Percentiles rank a stretch among this genome's conserved stretches.
phyloP scores from a whole-genome alignment of 495 filamentous ascomycete species.

The Echria macrotheca region DNA sequence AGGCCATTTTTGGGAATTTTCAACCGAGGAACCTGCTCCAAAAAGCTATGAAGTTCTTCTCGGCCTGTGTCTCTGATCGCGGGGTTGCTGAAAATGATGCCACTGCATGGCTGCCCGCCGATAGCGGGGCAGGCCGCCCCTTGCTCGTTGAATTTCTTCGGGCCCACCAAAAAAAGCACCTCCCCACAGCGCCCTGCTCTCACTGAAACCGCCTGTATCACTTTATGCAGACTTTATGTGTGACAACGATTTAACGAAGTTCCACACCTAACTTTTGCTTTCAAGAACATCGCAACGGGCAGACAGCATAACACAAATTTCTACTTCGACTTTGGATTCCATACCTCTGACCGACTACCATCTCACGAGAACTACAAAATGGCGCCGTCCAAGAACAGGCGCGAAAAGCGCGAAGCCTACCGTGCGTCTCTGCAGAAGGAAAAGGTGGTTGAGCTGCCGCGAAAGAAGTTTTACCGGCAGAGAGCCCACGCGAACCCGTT shows the following conservation, averaged over 20 bases:
- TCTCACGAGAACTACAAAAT: slow-evolving; percentile 35
- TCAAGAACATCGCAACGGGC: too few relatives aligned
- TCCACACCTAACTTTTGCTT: too few relatives aligned
- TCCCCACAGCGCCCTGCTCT: neutral
- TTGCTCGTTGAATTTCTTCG: neutral
- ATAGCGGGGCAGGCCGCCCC: slow-evolving; percentile 23
- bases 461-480: slow-evolving; percentile 94
- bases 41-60: neutral
- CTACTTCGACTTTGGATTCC: too few relatives aligned
- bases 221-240: neutral
- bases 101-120: slow-evolving; percentile 13
- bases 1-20: slow-evolving; percentile 18
- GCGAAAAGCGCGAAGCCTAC: slow-evolving; percentile 71
- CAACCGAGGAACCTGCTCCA: neutral
- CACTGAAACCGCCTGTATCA: neutral
- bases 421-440: slow-evolving; percentile 35
- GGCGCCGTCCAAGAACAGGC: slow-evolving; percentile 46
- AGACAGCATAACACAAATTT: too few relatives aligned
- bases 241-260: neutral
- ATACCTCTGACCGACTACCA: neutral
- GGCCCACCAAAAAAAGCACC: neutral
- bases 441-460: slow-evolving; percentile 50
- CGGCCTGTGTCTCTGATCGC: too few relatives aligned
- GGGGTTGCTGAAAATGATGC: slow-evolving; percentile 17
- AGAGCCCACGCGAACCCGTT: slow-evolving; percentile 97